A percentile compares a stretch with the other conserved stretches of the same genome.
phyloP scores from a whole-genome alignment of 768 basidiomycete species.

The Mycena crocata region DNA sequence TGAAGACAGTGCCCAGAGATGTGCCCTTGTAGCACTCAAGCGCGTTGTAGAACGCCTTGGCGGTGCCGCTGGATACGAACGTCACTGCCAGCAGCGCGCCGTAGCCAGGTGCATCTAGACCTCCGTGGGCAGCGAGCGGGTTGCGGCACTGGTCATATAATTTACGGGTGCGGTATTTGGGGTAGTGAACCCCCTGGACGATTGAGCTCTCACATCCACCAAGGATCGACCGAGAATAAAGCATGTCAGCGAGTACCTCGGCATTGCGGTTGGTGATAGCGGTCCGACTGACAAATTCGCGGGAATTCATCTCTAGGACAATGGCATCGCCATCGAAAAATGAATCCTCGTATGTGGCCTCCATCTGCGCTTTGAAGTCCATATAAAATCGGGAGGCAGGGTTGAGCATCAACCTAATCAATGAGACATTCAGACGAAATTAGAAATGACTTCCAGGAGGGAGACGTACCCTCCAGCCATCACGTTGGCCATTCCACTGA shows the following conservation, averaged over 20 bases:
- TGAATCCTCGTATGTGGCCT: slow-evolving; percentile 55
- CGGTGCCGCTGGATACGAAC: slow-evolving; percentile 54
- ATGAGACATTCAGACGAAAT: too few species aligned
- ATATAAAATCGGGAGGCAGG: slow-evolving; percentile 52
- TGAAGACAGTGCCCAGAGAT: slow-evolving; percentile 62
- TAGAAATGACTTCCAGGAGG: too few species aligned
- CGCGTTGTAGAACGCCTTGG: slow-evolving; percentile 57
- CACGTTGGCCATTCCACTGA: slow-evolving; percentile 64
- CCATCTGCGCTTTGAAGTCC: slow-evolving; percentile 48
- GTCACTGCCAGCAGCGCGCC: slow-evolving; percentile 57
- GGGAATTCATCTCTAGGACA: slow-evolving; percentile 65
- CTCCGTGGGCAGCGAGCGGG: slow-evolving; percentile 40
- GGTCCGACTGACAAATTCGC: slow-evolving; percentile 59
- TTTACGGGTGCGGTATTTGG: slow-evolving; percentile 54
- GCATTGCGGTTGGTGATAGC: slow-evolving; percentile 58
- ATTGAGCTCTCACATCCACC: slow-evolving; percentile 34
- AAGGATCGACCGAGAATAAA: slow-evolving; percentile 44
- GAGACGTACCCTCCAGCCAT: slow-evolving; percentile 70
- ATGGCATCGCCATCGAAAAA: slow-evolving; percentile 64
- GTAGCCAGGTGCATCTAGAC: slow-evolving; percentile 34
- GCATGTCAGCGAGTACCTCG: slow-evolving; percentile 55
- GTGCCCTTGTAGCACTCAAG: slow-evolving; percentile 63
- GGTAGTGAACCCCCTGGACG: slow-evolving; percentile 52
- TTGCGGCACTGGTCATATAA: slow-evolving; percentile 47
- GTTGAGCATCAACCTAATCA: slow-evolving; percentile 65